Evolutionary conservation across 192 early-diverging fungal genomes (phyloP), one percentile per base, ranked within the genome.

Genomic region (Coemansia sp.): DNA sequence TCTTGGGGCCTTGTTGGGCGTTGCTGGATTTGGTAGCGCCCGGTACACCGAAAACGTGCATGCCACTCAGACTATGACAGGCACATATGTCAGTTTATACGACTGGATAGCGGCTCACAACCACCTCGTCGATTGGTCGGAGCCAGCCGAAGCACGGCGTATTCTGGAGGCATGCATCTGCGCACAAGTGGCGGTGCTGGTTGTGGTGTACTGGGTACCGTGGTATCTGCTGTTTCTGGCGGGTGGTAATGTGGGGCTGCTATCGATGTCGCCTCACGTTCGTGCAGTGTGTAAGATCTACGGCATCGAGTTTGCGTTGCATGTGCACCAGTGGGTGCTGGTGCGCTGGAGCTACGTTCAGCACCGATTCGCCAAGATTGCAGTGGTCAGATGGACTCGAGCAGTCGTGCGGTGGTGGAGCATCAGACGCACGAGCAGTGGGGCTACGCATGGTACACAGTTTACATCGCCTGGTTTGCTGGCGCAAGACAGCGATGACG

Each of bases 11-110:
- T 57, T 66, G 5, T 42, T 81, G 28, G 78, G 78, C 22, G 72
- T 68, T n/a, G 78, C 72, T 4, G 65, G 72, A 54, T 81, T 81
- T 71, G 78, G 78, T 23, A 81, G 78, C 37, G 65, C 72, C n/a
- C 65, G 65, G 15, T 71, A 81, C 55, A 81, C 78, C 15, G 65
- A 67, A 4, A 82, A 82, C 23, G 79, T 76, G 47, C 79, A 82
- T 28, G 70, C 74, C 7, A 82, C 73, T 15, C 79, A 82, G 64
- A 82, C 59, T 9, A 66, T 82, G 59, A 82, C 79, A 10, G 79
- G 79, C 36, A 66, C 71, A 5, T 82, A 74, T 26, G 73, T 75
- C 34, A 28, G 54, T 4, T 40, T 59, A 4, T 82, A 76, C 38
- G 79, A 82, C 56, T 82, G 70, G 70, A 64, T 71, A 6, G 64